A percentile compares a stretch with the other conserved stretches of the same genome.
Conservation (phyloP, 1,284 basidiomycete genomes). For the Sparassis latifolia region DNA sequence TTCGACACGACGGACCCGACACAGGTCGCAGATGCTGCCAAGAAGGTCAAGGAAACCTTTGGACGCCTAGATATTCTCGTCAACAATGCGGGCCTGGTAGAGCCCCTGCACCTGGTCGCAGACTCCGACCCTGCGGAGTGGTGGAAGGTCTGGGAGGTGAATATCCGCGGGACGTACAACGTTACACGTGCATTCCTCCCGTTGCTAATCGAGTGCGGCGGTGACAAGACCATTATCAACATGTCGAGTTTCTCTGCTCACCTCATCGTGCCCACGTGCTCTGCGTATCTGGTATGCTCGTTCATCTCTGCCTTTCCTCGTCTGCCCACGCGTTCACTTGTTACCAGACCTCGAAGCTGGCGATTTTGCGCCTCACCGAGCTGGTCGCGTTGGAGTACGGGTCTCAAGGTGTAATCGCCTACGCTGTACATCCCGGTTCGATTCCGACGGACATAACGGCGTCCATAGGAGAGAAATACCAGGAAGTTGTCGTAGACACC, state of each 20-base stretch:
- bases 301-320: neutral
- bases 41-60: neutral
- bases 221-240: neutral
- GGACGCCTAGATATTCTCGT: neutral
- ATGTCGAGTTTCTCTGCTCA: neutral
- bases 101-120: neutral
- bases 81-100: neutral
- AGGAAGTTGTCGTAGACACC: neutral
- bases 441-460: neutral
- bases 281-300: neutral
- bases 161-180: neutral
- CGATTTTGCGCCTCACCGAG: neutral
- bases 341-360: neutral
- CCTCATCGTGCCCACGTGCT: neutral
- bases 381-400: neutral
- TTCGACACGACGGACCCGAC: neutral
- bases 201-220: too few relatives aligned
- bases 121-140: neutral
- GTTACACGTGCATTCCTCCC: neutral
- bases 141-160: neutral
- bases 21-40: neutral
- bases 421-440: neutral
- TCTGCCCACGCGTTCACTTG: neutral
- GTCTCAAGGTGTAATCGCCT: neutral
- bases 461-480: neutral